phyloP scores from a whole-genome alignment of 352 stramenopile genomes.

The Phytophthora cactorum region DNA sequence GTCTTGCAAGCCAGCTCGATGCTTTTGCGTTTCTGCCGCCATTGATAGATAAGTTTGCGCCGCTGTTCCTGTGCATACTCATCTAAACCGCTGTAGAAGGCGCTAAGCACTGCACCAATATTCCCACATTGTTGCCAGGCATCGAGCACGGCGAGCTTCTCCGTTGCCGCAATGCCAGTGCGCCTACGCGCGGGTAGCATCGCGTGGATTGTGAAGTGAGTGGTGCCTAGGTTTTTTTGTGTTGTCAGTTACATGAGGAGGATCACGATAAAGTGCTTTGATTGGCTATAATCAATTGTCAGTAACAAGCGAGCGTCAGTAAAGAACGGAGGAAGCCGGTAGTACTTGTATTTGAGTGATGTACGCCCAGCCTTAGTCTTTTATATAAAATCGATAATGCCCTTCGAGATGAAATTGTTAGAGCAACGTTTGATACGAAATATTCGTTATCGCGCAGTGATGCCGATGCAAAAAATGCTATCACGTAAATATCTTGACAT shows the following conservation, averaged over 20 bases:
- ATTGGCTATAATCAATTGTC: not conserved
- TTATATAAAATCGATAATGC: no score
- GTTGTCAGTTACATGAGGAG: not conserved
- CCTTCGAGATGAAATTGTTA: no score
- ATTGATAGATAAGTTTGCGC: not conserved
- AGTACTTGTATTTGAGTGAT: no score
- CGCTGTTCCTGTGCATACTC: not conserved
- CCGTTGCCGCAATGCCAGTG: not conserved
- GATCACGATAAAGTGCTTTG: not conserved
- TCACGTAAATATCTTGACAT: no score
- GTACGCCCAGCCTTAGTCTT: no score
- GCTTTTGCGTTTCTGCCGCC: not conserved
- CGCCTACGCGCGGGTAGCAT: not conserved
- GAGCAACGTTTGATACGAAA: no score
- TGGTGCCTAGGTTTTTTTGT: not conserved
- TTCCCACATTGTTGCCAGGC: not conserved
- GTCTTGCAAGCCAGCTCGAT: not conserved
- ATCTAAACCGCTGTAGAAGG: not conserved
- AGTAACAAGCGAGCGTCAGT: constrained; percentile 1
- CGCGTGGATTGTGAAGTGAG: not conserved
- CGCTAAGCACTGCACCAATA: not conserved
- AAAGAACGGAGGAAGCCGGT: constrained; percentile 2
- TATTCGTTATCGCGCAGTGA: no score
- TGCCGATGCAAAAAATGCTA: no score
- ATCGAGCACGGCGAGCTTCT: constrained; percentile 1